phyloP scores from a whole-genome alignment of 345 rosid species.

The Citrus inodora region DNA sequence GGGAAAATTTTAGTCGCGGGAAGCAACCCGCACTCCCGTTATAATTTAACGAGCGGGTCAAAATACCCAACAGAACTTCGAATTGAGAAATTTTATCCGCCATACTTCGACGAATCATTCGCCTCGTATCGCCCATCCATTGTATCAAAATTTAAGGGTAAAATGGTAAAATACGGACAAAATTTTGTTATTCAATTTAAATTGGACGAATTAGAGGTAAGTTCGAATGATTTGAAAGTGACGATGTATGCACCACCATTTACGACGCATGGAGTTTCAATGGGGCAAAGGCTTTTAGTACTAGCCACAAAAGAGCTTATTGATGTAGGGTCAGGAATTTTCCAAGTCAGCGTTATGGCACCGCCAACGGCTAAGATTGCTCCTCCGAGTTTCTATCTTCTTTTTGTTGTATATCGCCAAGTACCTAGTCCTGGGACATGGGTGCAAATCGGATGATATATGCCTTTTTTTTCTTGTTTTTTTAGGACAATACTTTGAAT shows the following conservation, averaged over 20 bases:
- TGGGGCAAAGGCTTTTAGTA: constrained; percentile 43
- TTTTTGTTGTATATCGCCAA: constrained; percentile 33
- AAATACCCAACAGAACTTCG: constrained; percentile 37
- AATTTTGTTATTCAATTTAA: constrained; percentile 13
- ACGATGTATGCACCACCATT: constrained; percentile 47
- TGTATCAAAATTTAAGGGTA: background rate
- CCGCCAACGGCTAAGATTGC: constrained; percentile 34
- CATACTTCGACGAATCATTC: constrained; percentile 27
- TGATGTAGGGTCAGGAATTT: background rate
- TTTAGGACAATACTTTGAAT: background rate
- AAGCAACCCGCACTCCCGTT: constrained; percentile 40
- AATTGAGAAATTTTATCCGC: constrained; percentile 46
- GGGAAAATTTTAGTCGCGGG: constrained; percentile 43
- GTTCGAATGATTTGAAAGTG: constrained; percentile 15
- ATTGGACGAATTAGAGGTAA: background rate
- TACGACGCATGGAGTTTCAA: constrained; percentile 45
- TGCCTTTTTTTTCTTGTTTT: too few species aligned
- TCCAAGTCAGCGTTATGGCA: constrained; percentile 5
- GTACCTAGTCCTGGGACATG: constrained; percentile 38
- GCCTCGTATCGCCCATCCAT: constrained; percentile 10
- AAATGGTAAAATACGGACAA: background rate
- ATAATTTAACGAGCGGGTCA: constrained; percentile 21
- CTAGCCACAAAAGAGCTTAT: constrained; percentile 5
- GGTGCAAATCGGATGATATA: constrained; percentile 23
- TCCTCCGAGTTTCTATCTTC: constrained; percentile 38